A percentile compares a stretch with the other conserved stretches of the same genome.
Evolutionary conservation across 2,329 filamentous ascomycete species (phyloP).

Genomic region (Cladorrhinum sp.): DNA sequence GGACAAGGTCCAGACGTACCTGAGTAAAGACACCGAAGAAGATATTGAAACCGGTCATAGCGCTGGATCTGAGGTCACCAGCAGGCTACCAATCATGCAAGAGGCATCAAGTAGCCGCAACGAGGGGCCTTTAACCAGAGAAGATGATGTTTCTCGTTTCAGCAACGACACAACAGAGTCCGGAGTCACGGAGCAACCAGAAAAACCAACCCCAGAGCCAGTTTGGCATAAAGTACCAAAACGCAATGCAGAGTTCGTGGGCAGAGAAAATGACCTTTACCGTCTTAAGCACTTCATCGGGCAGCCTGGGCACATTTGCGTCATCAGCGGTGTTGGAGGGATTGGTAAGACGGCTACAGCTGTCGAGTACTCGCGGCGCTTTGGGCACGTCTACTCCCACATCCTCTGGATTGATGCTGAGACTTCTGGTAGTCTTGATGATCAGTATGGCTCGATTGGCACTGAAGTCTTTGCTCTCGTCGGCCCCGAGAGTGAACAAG

Average conservation of each 20-base stretch:
- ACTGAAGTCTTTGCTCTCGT: background rate
- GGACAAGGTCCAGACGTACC: conserved; percentile 8
- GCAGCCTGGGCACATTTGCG: conserved; percentile 15
- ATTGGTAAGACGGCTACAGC: conserved; percentile 25
- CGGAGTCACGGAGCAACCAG: too few species aligned
- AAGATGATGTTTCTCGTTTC: too few species aligned
- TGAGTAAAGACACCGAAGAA: background rate
- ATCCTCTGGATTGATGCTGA: conserved; percentile 23
- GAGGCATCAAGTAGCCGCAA: too few species aligned
- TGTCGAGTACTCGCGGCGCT: conserved; percentile 19
- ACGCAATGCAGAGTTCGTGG: conserved; percentile 15
- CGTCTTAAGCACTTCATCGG: conserved; percentile 7
- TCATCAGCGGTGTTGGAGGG: conserved; percentile 21
- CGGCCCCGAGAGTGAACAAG: background rate
- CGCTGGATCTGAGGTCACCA: too few species aligned
- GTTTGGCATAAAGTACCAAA: conserved; percentile 4
- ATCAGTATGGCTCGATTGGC: conserved; percentile 12
- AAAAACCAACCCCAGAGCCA: too few species aligned
- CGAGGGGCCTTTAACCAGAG: too few species aligned
- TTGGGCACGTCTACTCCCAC: conserved; percentile 4
- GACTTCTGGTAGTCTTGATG: conserved; percentile 5
- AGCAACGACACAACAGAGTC: too few species aligned
- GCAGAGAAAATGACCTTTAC: conserved; percentile 12
- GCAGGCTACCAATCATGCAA: too few species aligned
- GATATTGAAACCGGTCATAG: background rate